These are phyloP conservation scores for Claviceps spartinae DNA, from an alignment of 2,329 filamentous ascomycete genomes.

Conservation along the genomic window DNA sequence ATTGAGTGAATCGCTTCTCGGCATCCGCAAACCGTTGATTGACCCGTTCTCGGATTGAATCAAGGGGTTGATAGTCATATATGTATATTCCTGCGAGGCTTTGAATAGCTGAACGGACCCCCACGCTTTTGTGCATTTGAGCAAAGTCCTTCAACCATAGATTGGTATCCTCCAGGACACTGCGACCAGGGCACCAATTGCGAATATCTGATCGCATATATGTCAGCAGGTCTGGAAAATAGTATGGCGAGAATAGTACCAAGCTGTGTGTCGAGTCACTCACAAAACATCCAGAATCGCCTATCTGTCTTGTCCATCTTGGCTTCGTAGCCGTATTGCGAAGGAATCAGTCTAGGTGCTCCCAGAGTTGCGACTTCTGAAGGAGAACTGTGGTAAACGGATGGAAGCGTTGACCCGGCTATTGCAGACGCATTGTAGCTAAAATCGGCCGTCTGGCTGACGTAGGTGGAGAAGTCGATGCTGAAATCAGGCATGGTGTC, in stretches of 20 bases:
- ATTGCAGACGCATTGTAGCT: neutral
- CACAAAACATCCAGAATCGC: slow-evolving; percentile 23
- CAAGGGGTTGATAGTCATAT: slow-evolving; percentile 24
- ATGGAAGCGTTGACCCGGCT: neutral
- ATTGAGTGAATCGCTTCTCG: slow-evolving; percentile 16
- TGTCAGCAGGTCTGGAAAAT: neutral
- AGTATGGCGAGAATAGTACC: neutral
- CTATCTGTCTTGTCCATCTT: slow-evolving; percentile 22
- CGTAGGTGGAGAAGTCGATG: neutral
- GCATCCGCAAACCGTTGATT: slow-evolving; percentile 20
- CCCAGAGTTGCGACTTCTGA: slow-evolving; percentile 3
- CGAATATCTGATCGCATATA: slow-evolving; percentile 17
- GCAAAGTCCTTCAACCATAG: slow-evolving; percentile 27
- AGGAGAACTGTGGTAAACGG: neutral
- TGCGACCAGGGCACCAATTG: slow-evolving; percentile 28
- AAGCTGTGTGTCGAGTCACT: slow-evolving; percentile 1
- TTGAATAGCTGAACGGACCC: slow-evolving; percentile 25
- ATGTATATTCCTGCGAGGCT: slow-evolving; percentile 27
- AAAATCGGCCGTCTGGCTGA: neutral
- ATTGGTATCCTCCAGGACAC: slow-evolving; percentile 24
- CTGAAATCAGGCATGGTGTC: neutral
- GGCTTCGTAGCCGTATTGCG: slow-evolving; percentile 18
- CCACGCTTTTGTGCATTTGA: slow-evolving; percentile 21
- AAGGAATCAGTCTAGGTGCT: slow-evolving; percentile 11
- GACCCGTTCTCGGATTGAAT: slow-evolving; percentile 18